Conservation (phyloP, 192 early-diverging fungal species). For the Podila clonocystis region DNA sequence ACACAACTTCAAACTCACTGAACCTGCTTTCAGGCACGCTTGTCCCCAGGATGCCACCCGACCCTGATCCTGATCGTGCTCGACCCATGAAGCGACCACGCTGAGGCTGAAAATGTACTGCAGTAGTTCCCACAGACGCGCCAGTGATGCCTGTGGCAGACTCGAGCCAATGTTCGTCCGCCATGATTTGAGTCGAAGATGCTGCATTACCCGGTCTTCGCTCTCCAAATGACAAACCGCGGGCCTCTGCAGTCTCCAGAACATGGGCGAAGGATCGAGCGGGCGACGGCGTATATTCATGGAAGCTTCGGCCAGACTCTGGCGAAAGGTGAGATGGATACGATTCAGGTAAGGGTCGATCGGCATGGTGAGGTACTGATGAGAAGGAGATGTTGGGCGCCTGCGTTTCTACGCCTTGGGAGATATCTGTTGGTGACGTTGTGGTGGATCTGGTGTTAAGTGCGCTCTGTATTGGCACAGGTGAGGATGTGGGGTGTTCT, state of each 20-base stretch:
- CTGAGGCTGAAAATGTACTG: conserved; percentile 30
- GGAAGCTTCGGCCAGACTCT: neutral
- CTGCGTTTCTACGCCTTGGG: too few species aligned
- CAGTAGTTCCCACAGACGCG: conserved; percentile 8
- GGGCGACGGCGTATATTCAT: conserved; percentile 20
- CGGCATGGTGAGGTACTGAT: neutral
- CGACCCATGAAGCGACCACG: neutral
- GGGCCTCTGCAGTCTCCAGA: conserved; percentile 9
- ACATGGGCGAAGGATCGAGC: conserved; percentile 23
- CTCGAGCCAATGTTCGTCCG: neutral
- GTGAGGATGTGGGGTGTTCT: too few species aligned
- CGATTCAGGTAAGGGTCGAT: conserved; percentile 12
- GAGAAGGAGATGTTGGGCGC: neutral
- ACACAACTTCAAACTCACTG: conserved; percentile 50
- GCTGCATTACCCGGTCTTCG: neutral
- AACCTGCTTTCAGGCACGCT: conserved; percentile 41
- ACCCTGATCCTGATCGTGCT: conserved; percentile 3
- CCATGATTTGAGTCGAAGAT: neutral
- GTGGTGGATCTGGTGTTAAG: too few species aligned
- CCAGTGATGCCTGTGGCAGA: conserved; percentile 2
- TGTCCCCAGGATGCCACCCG: conserved; percentile 12
- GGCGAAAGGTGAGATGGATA: neutral
- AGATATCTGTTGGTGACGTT: too few species aligned
- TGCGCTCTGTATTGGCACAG: too few species aligned
- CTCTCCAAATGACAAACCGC: neutral